phyloP scores from a whole-genome alignment of 768 basidiomycete genomes.

The Gymnopilus junonius region DNA sequence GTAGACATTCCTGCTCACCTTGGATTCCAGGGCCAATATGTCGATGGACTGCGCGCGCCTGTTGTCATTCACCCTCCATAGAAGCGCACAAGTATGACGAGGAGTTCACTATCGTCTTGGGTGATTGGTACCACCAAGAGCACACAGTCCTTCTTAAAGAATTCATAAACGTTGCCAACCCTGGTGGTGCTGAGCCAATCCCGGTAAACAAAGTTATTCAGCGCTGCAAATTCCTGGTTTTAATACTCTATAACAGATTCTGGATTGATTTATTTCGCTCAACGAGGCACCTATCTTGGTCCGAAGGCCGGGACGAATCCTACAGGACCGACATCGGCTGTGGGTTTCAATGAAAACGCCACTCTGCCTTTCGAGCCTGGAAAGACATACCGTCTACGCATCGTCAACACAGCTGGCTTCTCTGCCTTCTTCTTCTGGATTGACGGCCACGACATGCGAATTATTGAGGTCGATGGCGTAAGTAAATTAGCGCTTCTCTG shows the following conservation, averaged over 20 bases:
- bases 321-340: slow-evolving; percentile 54
- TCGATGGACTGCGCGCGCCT: slow-evolving; percentile 91
- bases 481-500: slow-evolving; percentile 28
- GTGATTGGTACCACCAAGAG: slow-evolving; percentile 93
- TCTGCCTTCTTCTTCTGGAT: slow-evolving; percentile 86
- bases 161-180: slow-evolving; percentile 77
- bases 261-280: slow-evolving; percentile 81
- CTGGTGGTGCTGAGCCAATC: slow-evolving; percentile 85
- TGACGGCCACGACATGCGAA: slow-evolving; percentile 83
- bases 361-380: slow-evolving; percentile 84
- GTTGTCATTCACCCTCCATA: slow-evolving; percentile 73
- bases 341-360: slow-evolving; percentile 88
- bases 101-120: slow-evolving; percentile 84
- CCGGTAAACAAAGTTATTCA: slow-evolving; percentile 48
- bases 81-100: slow-evolving; percentile 83
- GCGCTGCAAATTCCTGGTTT: not conserved
- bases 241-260: slow-evolving; percentile 52
- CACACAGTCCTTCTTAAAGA: slow-evolving; percentile 62
- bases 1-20: not conserved
- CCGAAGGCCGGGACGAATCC: slow-evolving; percentile 56
- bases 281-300: slow-evolving; percentile 72
- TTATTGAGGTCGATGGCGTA: slow-evolving; percentile 87
- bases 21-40: slow-evolving; percentile 76
- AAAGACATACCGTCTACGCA: slow-evolving; percentile 86
- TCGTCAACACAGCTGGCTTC: slow-evolving; percentile 85